These are phyloP conservation scores for Oxyria digyna DNA, from an alignment of 148 eudicot genomes.

Conservation along the genomic window DNA sequence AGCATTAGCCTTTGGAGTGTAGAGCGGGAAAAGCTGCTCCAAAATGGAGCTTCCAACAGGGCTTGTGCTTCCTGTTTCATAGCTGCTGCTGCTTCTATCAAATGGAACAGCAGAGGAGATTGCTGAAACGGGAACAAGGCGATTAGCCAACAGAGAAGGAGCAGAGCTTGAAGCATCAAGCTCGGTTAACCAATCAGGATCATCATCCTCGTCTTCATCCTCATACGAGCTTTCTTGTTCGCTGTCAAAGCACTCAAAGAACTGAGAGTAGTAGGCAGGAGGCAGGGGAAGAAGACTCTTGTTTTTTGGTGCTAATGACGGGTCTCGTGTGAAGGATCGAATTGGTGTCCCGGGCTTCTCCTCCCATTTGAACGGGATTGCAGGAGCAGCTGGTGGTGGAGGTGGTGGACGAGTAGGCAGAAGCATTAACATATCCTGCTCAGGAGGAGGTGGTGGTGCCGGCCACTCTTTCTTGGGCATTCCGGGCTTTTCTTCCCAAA, in stretches of 20 bases:
- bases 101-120: conserved; percentile 25
- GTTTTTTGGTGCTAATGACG: conserved; percentile 12
- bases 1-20: conserved; percentile 30
- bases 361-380: conserved; percentile 74
- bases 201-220: conserved; percentile 17
- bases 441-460: background rate
- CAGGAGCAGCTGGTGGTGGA: conserved; percentile 23
- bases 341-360: conserved; percentile 91
- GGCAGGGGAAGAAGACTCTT: conserved; percentile 18
- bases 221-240: conserved; percentile 15
- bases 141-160: conserved; percentile 35
- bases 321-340: conserved; percentile 22
- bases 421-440: background rate
- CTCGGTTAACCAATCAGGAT: conserved; percentile 29
- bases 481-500: conserved; percentile 93
- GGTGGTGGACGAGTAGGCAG: conserved; percentile 5
- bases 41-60: conserved; percentile 51
- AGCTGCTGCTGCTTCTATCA: conserved; percentile 11
- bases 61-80: conserved; percentile 21
- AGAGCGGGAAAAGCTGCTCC: conserved; percentile 67
- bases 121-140: conserved; percentile 12
- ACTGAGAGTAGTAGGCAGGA: conserved; percentile 19
- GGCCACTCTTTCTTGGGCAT: conserved; percentile 59
- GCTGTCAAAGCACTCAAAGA: conserved; percentile 11
- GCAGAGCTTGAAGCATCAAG: conserved; percentile 24